Percentiles rank a stretch among this genome's conserved stretches.
phyloP scores from a whole-genome alignment of 2,329 filamentous ascomycete genomes.

The Hysterium pulicare region DNA sequence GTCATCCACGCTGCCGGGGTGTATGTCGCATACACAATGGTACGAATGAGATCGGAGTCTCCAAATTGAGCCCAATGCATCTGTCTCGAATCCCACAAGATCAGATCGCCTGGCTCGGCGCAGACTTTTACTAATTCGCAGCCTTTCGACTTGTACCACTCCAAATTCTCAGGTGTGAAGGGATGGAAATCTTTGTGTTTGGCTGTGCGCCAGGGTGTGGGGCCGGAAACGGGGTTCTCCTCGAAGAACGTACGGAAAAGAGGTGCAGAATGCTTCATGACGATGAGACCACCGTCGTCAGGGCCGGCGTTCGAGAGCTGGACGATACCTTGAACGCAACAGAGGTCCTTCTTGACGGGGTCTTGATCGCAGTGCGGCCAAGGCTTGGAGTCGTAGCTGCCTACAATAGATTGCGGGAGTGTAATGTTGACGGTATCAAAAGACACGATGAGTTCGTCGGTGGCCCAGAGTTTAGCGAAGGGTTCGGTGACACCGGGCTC shows the following conservation, averaged over 20 bases:
- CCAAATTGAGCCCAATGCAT: slow-evolving; percentile 40
- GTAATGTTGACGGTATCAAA: slow-evolving; percentile 42
- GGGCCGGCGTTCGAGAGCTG: slow-evolving; percentile 44
- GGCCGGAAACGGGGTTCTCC: too few relatives aligned
- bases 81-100: slow-evolving; percentile 46
- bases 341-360: slow-evolving; percentile 33
- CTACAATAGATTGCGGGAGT: too few relatives aligned
- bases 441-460: slow-evolving; percentile 33
- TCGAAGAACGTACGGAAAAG: slow-evolving; percentile 44
- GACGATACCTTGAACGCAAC: slow-evolving; percentile 41
- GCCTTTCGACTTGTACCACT: slow-evolving; percentile 40
- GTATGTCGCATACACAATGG: slow-evolving; percentile 28
- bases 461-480: slow-evolving; percentile 36
- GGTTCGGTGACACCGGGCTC: slow-evolving; percentile 39
- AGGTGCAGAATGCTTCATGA: slow-evolving; percentile 41
- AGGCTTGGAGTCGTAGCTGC: slow-evolving; percentile 28
- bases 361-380: slow-evolving; percentile 34
- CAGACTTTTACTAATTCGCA: slow-evolving; percentile 38
- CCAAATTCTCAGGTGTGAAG: slow-evolving; percentile 40
- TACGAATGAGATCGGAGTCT: slow-evolving; percentile 35
- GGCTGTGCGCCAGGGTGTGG: slow-evolving; percentile 23
- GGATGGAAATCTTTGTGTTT: slow-evolving; percentile 39
- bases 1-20: slow-evolving; percentile 11
- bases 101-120: slow-evolving; percentile 41
- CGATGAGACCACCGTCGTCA: slow-evolving; percentile 44